Percentiles rank a stretch among this genome's conserved stretches.
These are phyloP conservation scores for Trichoderma sp. DNA, from an alignment of 2,329 filamentous ascomycete genomes.

Conservation along the genomic window DNA sequence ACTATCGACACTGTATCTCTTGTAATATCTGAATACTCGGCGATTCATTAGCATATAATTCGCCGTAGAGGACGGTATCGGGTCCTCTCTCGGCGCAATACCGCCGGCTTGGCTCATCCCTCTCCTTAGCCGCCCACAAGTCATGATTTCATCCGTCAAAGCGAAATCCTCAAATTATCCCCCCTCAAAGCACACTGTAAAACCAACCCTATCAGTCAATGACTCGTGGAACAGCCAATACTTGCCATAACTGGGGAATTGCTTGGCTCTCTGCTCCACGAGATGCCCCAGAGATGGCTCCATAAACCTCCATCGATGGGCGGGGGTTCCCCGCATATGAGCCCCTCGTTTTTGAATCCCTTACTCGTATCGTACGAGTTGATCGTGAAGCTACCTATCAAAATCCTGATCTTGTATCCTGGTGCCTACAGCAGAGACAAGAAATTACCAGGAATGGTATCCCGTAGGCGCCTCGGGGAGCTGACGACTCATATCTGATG, in stretches of 20 bases:
- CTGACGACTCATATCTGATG: background rate
- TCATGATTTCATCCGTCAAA: background rate
- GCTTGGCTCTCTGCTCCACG: background rate
- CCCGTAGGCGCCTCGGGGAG: background rate
- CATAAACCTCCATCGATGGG: background rate
- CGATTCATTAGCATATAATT: constrained; percentile 1
- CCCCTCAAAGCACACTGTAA: background rate
- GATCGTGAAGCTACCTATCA: background rate
- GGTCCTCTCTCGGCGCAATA: constrained; percentile 16
- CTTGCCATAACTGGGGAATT: background rate
- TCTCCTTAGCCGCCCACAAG: background rate
- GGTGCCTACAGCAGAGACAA: background rate
- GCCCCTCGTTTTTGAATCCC: background rate
- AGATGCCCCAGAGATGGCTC: background rate
- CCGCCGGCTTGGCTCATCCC: background rate
- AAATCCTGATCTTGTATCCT: background rate
- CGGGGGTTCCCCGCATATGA: background rate
- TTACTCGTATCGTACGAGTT: background rate
- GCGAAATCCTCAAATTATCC: background rate
- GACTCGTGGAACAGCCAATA: background rate
- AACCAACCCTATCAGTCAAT: background rate
- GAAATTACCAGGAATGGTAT: background rate
- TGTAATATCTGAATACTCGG: background rate
- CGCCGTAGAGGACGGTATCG: background rate
- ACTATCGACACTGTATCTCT: background rate